Conservation (phyloP, 179 eudicot genomes). For the Corrigiola litoralis region DNA sequence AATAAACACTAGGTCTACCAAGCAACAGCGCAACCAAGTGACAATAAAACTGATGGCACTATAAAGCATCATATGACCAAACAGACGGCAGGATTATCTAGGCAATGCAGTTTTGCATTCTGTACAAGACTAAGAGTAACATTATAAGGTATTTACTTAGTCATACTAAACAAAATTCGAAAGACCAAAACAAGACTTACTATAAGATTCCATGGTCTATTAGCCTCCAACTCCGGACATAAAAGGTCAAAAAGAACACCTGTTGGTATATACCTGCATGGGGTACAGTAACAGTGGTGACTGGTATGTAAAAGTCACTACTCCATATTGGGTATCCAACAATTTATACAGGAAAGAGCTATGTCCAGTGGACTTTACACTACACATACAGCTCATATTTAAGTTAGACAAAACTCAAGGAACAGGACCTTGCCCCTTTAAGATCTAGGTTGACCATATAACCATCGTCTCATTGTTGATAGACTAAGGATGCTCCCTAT, state of each 20-base stretch:
- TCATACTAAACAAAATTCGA: neutral
- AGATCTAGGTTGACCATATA: no score
- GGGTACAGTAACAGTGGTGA: conserved; percentile 10
- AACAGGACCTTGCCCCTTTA: no score
- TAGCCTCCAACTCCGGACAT: conserved; percentile 88
- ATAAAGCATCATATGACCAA: neutral
- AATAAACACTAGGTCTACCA: no score
- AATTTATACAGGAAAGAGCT: neutral
- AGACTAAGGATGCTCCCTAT: no score
- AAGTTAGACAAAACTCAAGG: neutral
- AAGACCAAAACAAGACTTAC: conserved; percentile 31
- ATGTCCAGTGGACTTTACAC: neutral
- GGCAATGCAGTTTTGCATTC: neutral
- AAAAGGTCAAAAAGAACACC: conserved; percentile 93
- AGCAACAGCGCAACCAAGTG: no score
- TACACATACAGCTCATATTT: conserved; percentile 1
- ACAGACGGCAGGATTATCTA: neutral
- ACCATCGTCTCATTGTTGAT: neutral
- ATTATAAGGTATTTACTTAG: neutral
- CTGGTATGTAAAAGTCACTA: neutral
- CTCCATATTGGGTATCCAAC: neutral
- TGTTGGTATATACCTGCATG: conserved; percentile 83
- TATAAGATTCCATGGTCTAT: conserved; percentile 94
- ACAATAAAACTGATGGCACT: no score
- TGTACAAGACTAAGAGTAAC: neutral